Evolutionary conservation across 371 early-diverging fungal genomes (phyloP).

Genomic region (Zychaea mexicana): DNA sequence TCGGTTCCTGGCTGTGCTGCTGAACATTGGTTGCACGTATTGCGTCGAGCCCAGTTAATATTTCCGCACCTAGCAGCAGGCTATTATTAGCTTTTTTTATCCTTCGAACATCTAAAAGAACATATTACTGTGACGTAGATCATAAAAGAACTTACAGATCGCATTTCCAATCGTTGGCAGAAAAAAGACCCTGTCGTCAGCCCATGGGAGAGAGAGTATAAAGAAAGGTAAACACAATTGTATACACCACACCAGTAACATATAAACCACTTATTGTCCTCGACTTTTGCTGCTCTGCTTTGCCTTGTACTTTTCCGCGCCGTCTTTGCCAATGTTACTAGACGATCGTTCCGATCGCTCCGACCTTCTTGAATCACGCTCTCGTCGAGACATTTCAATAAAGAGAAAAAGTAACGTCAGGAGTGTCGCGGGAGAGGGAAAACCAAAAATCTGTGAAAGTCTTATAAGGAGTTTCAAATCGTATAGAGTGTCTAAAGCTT

Average conservation of each 20-base stretch:
- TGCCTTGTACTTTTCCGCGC: slow-evolving; percentile 24
- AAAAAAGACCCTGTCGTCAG: slow-evolving; percentile 28
- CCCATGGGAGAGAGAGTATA: slow-evolving; percentile 4
- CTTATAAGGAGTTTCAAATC: too few relatives aligned
- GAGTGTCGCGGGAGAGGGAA: too few relatives aligned
- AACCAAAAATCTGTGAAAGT: too few relatives aligned
- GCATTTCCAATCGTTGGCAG: slow-evolving; percentile 37
- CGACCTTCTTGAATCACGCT: slow-evolving; percentile 8
- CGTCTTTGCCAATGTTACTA: slow-evolving; percentile 18
- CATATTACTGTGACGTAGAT: too few relatives aligned
- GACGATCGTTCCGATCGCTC: background rate
- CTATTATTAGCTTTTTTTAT: background rate
- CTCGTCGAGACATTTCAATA: slow-evolving; percentile 15
- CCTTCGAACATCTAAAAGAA: too few relatives aligned
- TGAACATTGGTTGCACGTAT: slow-evolving; percentile 31
- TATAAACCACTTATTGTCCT: background rate
- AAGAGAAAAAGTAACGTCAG: too few relatives aligned
- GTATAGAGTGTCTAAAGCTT: too few relatives aligned
- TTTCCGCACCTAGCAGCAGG: slow-evolving; percentile 24
- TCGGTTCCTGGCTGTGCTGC: slow-evolving; percentile 30
- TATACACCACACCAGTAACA: background rate
- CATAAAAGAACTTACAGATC: slow-evolving; percentile 16
- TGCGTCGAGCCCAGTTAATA: slow-evolving; percentile 36
- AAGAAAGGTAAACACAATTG: slow-evolving; percentile 13
- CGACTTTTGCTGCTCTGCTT: background rate